Evolutionary conservation across 306 rosid species (phyloP), one percentile per base, ranked within the genome.

Genomic region (Prunus davidiana): DNA sequence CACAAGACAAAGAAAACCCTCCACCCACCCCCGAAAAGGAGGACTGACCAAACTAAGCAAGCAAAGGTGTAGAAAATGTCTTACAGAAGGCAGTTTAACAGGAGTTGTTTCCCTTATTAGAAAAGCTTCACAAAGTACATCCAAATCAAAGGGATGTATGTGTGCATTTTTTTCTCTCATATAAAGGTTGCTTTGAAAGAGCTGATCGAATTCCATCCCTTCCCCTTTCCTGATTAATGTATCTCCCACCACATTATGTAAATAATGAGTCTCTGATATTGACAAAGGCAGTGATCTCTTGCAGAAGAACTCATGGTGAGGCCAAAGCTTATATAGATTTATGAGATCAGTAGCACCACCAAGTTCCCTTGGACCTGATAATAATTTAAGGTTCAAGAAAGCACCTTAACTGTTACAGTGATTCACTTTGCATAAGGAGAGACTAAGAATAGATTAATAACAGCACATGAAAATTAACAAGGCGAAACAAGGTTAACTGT

Each of bases 181-280:
- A 74, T 47, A 38, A 41, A 74, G 18, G 34, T 58, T 69, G 27
- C 25, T 74, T 56, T 28, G 69, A 54, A 69, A 7, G 10, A 81
- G 85, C 50, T 84, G 77, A 70, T 81, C 87, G 43, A 84, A 64
- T 57, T 81, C 75, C 85, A 81, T 77, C 64, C 82, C 83, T 22
- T 84, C 78, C 55, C 87, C 85, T 74, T 78, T 81, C 73, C 82
- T 69, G 64, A 84, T 78, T 24, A 65, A 72, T 13, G 78, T 74
- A 49, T 81, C 84, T 70, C 87, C 85, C 27, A 84, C 87, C 58
- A 84, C 82, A 74, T 81, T 77, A 34, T 50, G 77, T 2, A 84
- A 80, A 81, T 84, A 81, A 8, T 6, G 62, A 19, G 85, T 84
- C 63, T 77, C 80, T 2, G 83, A 74, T 27, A 83, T 65, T 65